These are phyloP conservation scores for Curvularia spicifera DNA, from an alignment of 2,329 filamentous ascomycete species.

Conservation along the genomic window DNA sequence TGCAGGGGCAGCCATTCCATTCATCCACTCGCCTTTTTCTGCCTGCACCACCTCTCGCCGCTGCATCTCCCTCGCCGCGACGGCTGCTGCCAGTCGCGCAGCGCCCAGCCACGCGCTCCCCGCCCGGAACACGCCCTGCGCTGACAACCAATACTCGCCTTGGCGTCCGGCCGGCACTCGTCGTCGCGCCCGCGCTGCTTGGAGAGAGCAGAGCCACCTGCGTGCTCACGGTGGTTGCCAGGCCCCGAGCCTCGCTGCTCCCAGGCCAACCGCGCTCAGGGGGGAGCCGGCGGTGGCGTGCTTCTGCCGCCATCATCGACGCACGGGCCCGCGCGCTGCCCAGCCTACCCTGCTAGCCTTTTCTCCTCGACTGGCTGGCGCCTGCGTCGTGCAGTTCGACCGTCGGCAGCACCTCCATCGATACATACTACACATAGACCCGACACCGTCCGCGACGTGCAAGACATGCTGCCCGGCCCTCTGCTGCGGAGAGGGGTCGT, in stretches of 20 bases:
- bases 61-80: too few relatives aligned
- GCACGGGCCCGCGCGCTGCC: conserved; percentile 7
- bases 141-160: background rate
- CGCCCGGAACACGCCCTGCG: too few relatives aligned
- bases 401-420: background rate
- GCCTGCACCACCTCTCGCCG: background rate
- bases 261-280: conserved; percentile 11
- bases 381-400: conserved; percentile 3
- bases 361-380: conserved; percentile 14
- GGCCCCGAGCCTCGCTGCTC: background rate
- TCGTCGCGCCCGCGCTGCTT: background rate
- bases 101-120: too few relatives aligned
- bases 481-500: background rate
- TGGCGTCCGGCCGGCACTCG: background rate
- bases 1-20: background rate
- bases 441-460: background rate
- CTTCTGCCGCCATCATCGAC: conserved; percentile 11
- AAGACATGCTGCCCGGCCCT: background rate
- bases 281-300: conserved; percentile 19
- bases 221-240: conserved; percentile 2
- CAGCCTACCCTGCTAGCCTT: background rate
- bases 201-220: conserved; percentile 5
- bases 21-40: background rate
- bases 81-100: too few relatives aligned
- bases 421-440: background rate